phyloP scores from a whole-genome alignment of 306 rosid species.

The Vachellia collinsii region DNA sequence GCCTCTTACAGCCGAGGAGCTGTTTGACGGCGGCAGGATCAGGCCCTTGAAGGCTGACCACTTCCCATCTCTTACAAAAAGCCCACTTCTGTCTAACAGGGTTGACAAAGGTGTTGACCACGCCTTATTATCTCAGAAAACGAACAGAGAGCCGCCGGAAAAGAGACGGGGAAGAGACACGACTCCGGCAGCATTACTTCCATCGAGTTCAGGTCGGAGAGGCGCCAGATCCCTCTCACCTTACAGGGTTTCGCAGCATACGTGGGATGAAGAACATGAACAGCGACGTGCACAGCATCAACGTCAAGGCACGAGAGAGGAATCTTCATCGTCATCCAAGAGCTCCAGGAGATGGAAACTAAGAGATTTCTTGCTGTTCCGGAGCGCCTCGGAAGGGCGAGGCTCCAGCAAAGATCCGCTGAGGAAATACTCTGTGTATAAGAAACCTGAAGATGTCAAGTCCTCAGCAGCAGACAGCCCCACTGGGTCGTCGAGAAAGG shows the following conservation, averaged over 20 bases:
- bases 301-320: slow-evolving; percentile 36
- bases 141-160: slow-evolving; percentile 39
- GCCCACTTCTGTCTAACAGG: slow-evolving; percentile 38
- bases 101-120: slow-evolving; percentile 39
- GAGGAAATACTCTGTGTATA: slow-evolving; percentile 53
- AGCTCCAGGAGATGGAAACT: slow-evolving; percentile 75
- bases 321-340: slow-evolving; percentile 8
- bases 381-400: slow-evolving; percentile 92
- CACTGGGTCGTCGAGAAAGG: slow-evolving; percentile 37
- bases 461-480: slow-evolving; percentile 35
- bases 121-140: slow-evolving; percentile 40
- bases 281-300: slow-evolving; percentile 18
- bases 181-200: slow-evolving; percentile 26
- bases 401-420: slow-evolving; percentile 66
- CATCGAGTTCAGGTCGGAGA: slow-evolving; percentile 53
- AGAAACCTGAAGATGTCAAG: slow-evolving; percentile 49
- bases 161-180: slow-evolving; percentile 66
- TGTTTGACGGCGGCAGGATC: slow-evolving; percentile 73
- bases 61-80: slow-evolving; percentile 4
- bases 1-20: slow-evolving; percentile 83
- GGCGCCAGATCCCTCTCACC: slow-evolving; percentile 75
- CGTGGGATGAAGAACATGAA: slow-evolving; percentile 52
- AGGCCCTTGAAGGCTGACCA: slow-evolving; percentile 44
- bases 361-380: slow-evolving; percentile 72
- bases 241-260: slow-evolving; percentile 46